Evolutionary conservation across 305 asterid species (phyloP), one percentile per base, ranked within the genome.

Genomic region (Fraxinus floribunda): DNA sequence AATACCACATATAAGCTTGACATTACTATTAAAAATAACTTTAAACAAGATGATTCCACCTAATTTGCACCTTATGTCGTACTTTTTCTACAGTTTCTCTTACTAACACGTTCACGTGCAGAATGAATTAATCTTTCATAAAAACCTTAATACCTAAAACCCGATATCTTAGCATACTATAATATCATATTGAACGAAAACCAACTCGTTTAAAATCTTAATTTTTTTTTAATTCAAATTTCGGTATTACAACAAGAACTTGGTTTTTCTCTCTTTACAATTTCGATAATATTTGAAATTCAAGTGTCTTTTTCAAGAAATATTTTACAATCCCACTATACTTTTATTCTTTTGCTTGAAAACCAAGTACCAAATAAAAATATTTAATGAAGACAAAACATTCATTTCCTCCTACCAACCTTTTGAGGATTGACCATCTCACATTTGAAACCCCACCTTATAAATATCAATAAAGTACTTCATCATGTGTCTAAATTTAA

Each of bases 341-440:
- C 84, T 84, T 89, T 80, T 85, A 83, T 52, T 76, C 44, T 82
- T 82, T 91, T 91, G 91, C 92, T 89, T 90, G 79, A 84, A 83
- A 18, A 62, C 87, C 29, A 91, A 93, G 94, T 84, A 78, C 83
- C 64, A 78, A 83, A 83, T 39, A 36, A 79, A 35, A 64, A 68
- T 77, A 80, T 85, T 32, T 32, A 49, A 82, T 85, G 89, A 93
- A 88, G 84, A 88, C 83, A 88, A 88, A 77, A 30, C 90, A 86
- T 83, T 82, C 77, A 84, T 86, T 83, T 83, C 79, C 85, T 85
- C 92, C 92, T 84, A 93, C 92, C 93, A 83, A 82, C 86, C 77
- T 86, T 79, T 64, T 20, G 20, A 68, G 38, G 3, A 39, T 78
- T 46, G 24, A 46, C 52, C 13, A 49, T 76, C 76, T 74, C 75